Percentiles rank a stretch among this genome's conserved stretches.
Evolutionary conservation across 257 asterid genomes (phyloP).

Genomic region (Galeopsis tetrahit): DNA sequence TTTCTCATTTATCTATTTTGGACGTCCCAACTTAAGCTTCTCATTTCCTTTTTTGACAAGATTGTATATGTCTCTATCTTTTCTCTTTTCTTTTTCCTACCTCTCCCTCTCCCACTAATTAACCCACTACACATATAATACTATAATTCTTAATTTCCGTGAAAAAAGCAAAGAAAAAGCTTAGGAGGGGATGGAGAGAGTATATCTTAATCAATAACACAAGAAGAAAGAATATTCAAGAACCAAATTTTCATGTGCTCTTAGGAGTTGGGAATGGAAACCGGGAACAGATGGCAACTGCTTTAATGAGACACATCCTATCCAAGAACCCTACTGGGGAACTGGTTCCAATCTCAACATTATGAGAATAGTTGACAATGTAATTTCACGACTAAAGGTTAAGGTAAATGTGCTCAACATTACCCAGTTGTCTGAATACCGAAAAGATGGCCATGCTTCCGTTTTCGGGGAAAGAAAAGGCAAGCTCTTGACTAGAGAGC

Average conservation of each 20-base stretch:
- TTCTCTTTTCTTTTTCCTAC: too few species aligned
- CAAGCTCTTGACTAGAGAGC: conserved; percentile 75
- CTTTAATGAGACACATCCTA: conserved; percentile 69
- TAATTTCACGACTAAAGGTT: conserved; percentile 43
- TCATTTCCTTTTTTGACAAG: too few species aligned
- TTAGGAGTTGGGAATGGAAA: conserved; percentile 95
- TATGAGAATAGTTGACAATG: conserved; percentile 63
- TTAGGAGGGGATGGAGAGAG: too few species aligned
- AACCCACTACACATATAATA: too few species aligned
- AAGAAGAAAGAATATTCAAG: background rate
- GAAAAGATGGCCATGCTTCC: conserved; percentile 86
- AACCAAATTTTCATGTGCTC: conserved; percentile 20
- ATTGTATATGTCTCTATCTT: too few species aligned
- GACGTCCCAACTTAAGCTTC: too few species aligned
- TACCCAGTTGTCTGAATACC: conserved; percentile 79
- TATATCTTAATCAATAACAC: background rate
- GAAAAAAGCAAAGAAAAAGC: too few species aligned
- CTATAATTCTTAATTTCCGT: too few species aligned
- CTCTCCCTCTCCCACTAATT: too few species aligned
- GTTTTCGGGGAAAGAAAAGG: conserved; percentile 79
- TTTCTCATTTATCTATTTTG: too few species aligned
- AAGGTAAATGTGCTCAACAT: conserved; percentile 65
- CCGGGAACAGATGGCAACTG: conserved; percentile 82
- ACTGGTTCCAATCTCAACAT: conserved; percentile 78
- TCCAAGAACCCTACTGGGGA: conserved; percentile 75